These are phyloP conservation scores for Flaveria brownii DNA, from an alignment of 129 eudicot genomes.

Conservation along the genomic window DNA sequence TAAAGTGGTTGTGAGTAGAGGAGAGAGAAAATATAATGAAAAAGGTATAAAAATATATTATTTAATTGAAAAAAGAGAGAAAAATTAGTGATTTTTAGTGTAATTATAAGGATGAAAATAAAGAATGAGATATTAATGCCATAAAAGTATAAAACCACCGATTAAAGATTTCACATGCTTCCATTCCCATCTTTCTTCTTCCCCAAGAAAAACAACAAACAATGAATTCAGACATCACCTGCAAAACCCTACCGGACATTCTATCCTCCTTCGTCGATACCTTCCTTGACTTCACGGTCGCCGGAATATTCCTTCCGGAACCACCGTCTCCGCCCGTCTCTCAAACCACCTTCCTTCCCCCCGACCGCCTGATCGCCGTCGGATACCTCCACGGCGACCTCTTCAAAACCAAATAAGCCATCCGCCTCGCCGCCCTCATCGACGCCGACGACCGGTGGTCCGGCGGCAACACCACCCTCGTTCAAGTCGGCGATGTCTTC, in stretches of 20 bases:
- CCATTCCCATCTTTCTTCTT: no score
- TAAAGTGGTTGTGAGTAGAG: no score
- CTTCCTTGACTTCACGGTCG: constrained; percentile 77
- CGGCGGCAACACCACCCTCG: constrained; percentile 71
- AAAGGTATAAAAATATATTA: no score
- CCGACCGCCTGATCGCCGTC: constrained; percentile 65
- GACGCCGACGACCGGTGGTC: constrained; percentile 57
- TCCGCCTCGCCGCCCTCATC: constrained; percentile 64
- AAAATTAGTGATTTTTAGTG: no score
- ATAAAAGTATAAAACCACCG: no score
- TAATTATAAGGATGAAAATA: no score
- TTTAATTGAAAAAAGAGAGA: no score
- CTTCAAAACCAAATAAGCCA: constrained; percentile 57
- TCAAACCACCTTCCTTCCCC: constrained; percentile 48
- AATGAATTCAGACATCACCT: constrained; percentile 26
- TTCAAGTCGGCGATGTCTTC: constrained; percentile 80
- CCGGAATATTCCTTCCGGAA: constrained; percentile 56
- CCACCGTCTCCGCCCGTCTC: constrained; percentile 31
- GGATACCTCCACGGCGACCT: constrained; percentile 94
- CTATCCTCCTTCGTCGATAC: constrained; percentile 82
- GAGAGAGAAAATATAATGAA: no score
- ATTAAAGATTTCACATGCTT: not conserved
- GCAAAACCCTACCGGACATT: constrained; percentile 50
- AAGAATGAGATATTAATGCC: no score
- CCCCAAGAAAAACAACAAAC: not conserved